Evolutionary conservation across 176 grass and related monocot genomes (phyloP).

Genomic region (Poa pratensis): DNA sequence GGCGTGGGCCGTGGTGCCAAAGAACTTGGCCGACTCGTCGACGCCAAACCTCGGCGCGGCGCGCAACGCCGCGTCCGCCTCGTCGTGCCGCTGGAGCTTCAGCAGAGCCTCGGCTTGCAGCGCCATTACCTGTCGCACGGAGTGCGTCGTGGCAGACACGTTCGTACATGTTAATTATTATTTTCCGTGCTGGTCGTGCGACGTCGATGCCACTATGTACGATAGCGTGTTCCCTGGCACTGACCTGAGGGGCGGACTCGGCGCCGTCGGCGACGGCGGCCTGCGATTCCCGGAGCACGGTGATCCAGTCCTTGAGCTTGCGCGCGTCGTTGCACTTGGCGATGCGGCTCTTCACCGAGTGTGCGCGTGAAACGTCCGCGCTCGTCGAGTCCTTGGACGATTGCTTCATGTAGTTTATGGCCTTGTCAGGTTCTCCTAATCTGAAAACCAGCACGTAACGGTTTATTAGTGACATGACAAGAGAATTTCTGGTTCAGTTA

Average conservation of each 20-base stretch:
- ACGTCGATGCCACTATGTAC: not conserved
- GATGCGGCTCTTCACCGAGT: constrained; percentile 64
- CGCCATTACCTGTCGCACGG: constrained; percentile 54
- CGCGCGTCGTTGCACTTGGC: constrained; percentile 74
- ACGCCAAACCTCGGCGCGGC: constrained; percentile 61
- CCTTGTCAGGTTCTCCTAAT: constrained; percentile 89
- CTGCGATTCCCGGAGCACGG: constrained; percentile 76
- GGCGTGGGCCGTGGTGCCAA: constrained; percentile 67
- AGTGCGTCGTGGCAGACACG: not conserved
- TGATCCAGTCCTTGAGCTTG: constrained; percentile 74
- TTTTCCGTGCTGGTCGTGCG: not conserved
- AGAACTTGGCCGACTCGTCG: constrained; percentile 70
- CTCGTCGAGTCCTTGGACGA: constrained; percentile 60
- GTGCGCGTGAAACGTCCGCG: constrained; percentile 52
- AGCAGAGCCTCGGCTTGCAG: constrained; percentile 87
- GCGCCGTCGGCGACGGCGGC: constrained; percentile 75
- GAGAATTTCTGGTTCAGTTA: not conserved
- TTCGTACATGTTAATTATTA: not conserved
- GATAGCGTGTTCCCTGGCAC: not conserved
- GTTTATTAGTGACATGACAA: not conserved
- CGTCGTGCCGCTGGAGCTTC: constrained; percentile 76
- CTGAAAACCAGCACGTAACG: constrained; percentile 11
- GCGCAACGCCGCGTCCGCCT: constrained; percentile 60
- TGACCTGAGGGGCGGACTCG: constrained; percentile 82
- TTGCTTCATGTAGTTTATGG: constrained; percentile 74